Percentiles rank a stretch among this genome's conserved stretches.
Evolutionary conservation across 345 rosid species (phyloP).

Genomic region (Kandelia obovata): DNA sequence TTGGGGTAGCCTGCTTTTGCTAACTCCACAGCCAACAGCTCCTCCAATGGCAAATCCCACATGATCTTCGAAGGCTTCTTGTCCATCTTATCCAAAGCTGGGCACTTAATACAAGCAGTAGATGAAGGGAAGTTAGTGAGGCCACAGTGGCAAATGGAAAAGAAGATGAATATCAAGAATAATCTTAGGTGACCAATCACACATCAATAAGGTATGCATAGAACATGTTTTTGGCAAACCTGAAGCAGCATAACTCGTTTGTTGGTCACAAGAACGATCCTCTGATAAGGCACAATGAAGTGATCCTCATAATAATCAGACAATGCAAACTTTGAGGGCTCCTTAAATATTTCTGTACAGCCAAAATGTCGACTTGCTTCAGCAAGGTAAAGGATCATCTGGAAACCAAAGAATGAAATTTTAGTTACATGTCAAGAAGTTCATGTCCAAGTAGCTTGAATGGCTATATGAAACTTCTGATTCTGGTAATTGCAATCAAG

Average conservation of each 20-base stretch:
- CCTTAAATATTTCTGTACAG: slow-evolving; percentile 86
- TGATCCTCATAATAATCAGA: slow-evolving; percentile 87
- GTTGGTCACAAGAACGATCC: slow-evolving; percentile 77
- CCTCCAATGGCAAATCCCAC: slow-evolving; percentile 99
- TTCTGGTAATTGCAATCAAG: not conserved
- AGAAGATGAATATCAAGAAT: not conserved
- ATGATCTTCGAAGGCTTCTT: slow-evolving; percentile 85
- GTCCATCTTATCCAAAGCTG: slow-evolving; percentile 71
- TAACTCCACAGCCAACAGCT: slow-evolving; percentile 89
- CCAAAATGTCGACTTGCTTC: slow-evolving; percentile 90
- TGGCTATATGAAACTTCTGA: not conserved
- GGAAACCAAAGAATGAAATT: slow-evolving; percentile 27
- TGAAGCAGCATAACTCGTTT: slow-evolving; percentile 82
- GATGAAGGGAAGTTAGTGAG: not conserved
- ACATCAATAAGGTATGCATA: not conserved
- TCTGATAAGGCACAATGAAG: slow-evolving; percentile 69
- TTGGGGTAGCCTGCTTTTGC: slow-evolving; percentile 72
- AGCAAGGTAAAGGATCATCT: slow-evolving; percentile 90
- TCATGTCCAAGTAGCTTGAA: not conserved
- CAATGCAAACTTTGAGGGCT: slow-evolving; percentile 87
- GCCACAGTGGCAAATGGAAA: not conserved
- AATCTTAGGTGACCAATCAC: not conserved
- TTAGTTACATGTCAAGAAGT: slow-evolving; percentile 1
- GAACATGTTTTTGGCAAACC: slow-evolving; percentile 35
- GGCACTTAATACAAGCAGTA: slow-evolving; percentile 48